Base-by-base conservation (phyloP, 148 eudicot genomes). In the Persicaria maculosa region DNA sequence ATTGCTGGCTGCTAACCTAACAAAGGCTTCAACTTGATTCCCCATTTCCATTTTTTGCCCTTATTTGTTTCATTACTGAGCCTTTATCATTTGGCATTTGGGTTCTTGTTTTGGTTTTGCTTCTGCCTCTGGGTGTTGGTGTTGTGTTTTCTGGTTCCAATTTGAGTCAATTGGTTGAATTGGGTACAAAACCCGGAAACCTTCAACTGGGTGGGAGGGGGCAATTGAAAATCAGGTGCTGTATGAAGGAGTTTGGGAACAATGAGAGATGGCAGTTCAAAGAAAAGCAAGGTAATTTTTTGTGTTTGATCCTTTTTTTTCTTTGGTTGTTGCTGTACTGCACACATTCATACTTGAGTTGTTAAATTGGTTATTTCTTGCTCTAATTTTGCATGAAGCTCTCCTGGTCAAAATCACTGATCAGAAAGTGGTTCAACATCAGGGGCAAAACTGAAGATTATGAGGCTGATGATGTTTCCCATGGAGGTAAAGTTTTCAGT, bases 401-500 rank as follows among this genome's bases (percentile, higher is more conserved):
- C 53, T 94, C 91, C 1, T 94, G 98, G 98, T 84, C 98, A 17
- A 94, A 90, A 73, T 84, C 85, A 68, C 76, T 92, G 83, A 86
- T 94, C 54, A 88, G 89, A 55, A 94, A 90, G 79, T 90, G 96
- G 96, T 87, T 94, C 86, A 92, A 86, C 74, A 86, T 85, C 83
- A 94, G 85, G 88, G 83, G 89, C 84, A 94, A 92, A 78, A 78
- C 68, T 31, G 89, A 88, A 73, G 89, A 94, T 50, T 77, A 82
- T 74, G 86, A 77, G 67, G 83, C 90, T 68, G 85, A 94, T 81
- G 91, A 86, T 72, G 90, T 83, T 85, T 88, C 86, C 77, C 86
- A 83, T 85, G 88, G 84, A 83, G 96, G 97, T 94, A 64, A 72
- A 77, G 50, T 31, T 59, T 59, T 22, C 40, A 77, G 50, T 31